Evolutionary conservation across 306 rosid species (phyloP), one percentile per base, ranked within the genome.

Genomic region (Sechiopsis laciniata): DNA sequence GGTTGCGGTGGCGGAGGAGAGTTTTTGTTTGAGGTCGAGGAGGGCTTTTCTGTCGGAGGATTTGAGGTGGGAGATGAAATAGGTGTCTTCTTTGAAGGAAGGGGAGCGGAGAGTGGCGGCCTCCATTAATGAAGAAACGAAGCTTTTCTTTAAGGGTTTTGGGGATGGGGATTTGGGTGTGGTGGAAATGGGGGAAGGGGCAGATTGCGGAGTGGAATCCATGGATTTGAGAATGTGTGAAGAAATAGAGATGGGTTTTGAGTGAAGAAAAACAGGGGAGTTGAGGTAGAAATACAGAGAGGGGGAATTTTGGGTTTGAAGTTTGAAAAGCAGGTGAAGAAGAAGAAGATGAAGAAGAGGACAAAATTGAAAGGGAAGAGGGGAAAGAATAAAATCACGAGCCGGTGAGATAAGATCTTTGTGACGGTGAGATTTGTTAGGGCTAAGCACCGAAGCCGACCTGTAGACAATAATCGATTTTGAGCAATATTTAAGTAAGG

Each of bases 41-140:
- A 94, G 96, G 8, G 95, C 87, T 50, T 91, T 91, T 20, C 78
- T 81, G 70, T 94, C 95, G 2, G 96, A 91, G 21, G 99, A 83
- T 69, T 81, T 91, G 72, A 94, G 82, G 26, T 74, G 76, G 50
- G 95, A 84, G 3, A 86, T 76, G 11, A 84, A 78, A 82, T 94
- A 94, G 15, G 84, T 81, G 83, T 94, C 97, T 78, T 94, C 97
- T 71, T 84, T 84, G 88, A 89, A 94, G 5, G 96, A 89, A 7
- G 89, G 82, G 3, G 90, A 65, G 7, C 83, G 83, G 37, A 86
- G 82, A 0, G 87, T 74, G 1, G 95, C 79, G 21, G 87, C 84
- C 20, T 85, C 88, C 88, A 87, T 89, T 66, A 94, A 76, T 32
- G 99, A 66, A 0, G 91, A 58, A 42, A 89, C 89, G n/a, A 94